Percentiles rank a stretch among this genome's conserved stretches.
Evolutionary conservation across 768 basidiomycete species (phyloP).

Genomic region (Saitozyma sp.): DNA sequence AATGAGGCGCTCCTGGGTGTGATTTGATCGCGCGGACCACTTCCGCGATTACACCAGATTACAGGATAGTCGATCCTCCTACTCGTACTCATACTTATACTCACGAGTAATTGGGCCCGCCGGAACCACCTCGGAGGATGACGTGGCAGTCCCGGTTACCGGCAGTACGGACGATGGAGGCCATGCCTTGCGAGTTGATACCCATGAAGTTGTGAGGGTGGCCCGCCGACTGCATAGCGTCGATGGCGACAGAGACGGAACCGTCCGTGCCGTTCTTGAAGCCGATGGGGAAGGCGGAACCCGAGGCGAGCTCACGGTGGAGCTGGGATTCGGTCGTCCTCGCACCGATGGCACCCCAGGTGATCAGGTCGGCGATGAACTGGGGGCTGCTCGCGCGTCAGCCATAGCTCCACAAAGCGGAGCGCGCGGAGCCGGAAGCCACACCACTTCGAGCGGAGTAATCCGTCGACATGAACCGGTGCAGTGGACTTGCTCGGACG

Average conservation of each 20-base stretch:
- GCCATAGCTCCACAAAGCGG: no score
- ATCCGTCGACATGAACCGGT: no score
- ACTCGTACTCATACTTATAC: constrained; percentile 1
- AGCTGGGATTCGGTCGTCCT: constrained; percentile 96
- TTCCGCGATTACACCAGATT: neutral
- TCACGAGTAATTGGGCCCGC: constrained; percentile 79
- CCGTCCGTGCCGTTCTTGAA: constrained; percentile 99
- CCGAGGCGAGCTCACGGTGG: constrained; percentile 92
- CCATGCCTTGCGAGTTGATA: constrained; percentile 62
- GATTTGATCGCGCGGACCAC: neutral
- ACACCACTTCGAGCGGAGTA: no score
- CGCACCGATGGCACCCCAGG: constrained; percentile 98
- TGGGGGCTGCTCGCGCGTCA: constrained; percentile 60
- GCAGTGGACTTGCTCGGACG: neutral
- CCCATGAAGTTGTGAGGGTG: constrained; percentile 97
- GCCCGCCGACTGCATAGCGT: constrained; percentile 89
- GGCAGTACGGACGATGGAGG: constrained; percentile 89
- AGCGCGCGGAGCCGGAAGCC: neutral
- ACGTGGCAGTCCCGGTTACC: constrained; percentile 86
- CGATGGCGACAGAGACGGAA: constrained; percentile 79
- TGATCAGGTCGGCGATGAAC: constrained; percentile 88
- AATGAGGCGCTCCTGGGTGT: neutral
- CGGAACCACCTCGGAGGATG: constrained; percentile 88
- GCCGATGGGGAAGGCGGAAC: constrained; percentile 90
- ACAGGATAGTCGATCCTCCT: neutral